Evolutionary conservation across 2,329 filamentous ascomycete species (phyloP).

Genomic region (Chrysoporthe austroafricana): DNA sequence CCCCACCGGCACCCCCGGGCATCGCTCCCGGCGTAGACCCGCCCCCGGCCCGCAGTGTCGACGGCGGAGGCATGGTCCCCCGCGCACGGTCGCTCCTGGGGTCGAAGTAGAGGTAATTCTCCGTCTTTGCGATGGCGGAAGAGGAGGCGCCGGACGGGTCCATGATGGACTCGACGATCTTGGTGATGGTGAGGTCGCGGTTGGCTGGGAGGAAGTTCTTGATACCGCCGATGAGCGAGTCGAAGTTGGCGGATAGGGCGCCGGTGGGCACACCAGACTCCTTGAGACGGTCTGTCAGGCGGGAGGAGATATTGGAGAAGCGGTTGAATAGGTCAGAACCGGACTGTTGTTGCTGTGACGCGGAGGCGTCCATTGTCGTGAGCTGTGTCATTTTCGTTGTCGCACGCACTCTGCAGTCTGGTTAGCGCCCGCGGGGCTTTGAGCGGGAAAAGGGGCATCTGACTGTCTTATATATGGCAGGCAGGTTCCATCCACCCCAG

Average conservation of each 20-base stretch:
- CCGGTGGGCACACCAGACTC: constrained; percentile 78
- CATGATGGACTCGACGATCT: constrained; percentile 98
- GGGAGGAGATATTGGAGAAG: constrained; percentile 88
- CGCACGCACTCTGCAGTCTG: constrained; percentile 72
- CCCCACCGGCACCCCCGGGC: constrained; percentile 50
- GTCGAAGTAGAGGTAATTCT: constrained; percentile 97
- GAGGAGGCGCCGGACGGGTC: constrained; percentile 88
- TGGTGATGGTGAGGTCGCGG: constrained; percentile 93
- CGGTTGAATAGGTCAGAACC: constrained; percentile 85
- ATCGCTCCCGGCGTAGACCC: constrained; percentile 34
- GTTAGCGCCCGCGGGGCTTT: constrained; percentile 34
- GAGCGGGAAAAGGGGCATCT: constrained; percentile 35
- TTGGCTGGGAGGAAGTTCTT: constrained; percentile 98
- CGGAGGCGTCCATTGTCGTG: constrained; percentile 80
- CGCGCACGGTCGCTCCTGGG: constrained; percentile 90
- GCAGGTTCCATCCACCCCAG: constrained; percentile 75
- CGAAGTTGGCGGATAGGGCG: constrained; percentile 77
- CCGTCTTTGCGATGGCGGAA: constrained; percentile 92
- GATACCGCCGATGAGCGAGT: constrained; percentile 91
- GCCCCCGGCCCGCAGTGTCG: constrained; percentile 54
- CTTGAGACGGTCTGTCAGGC: constrained; percentile 91
- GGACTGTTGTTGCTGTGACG: constrained; percentile 61
- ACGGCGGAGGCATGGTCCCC: constrained; percentile 85
- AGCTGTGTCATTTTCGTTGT: constrained; percentile 99
- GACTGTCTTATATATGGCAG: constrained; percentile 86